A percentile compares a stretch with the other conserved stretches of the same genome.
These are phyloP conservation scores for Papiliotrema fonsecae DNA, from an alignment of 1,284 basidiomycete species.

Conservation along the genomic window DNA sequence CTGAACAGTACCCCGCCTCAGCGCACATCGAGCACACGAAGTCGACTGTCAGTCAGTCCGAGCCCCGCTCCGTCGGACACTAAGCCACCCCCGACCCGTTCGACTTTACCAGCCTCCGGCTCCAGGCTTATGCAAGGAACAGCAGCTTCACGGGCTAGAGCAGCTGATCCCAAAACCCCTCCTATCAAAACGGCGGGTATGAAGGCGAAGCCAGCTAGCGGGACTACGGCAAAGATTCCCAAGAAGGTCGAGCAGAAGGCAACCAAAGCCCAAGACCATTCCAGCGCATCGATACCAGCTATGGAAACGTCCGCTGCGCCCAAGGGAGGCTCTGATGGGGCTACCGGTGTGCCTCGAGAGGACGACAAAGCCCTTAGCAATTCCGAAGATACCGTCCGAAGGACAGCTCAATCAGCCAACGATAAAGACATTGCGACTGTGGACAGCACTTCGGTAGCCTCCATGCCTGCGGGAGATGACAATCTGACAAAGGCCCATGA, in stretches of 20 bases:
- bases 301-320: slow-evolving; percentile 1
- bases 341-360: too few relatives aligned
- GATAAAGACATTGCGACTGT: too few relatives aligned
- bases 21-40: not conserved
- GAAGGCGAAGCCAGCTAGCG: not conserved
- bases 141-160: slow-evolving; percentile 27
- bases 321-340: not conserved
- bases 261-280: not conserved
- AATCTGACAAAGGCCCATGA: not conserved
- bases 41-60: slow-evolving; percentile 4
- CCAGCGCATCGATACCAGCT: not conserved
- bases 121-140: slow-evolving; percentile 32
- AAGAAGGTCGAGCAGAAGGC: not conserved
- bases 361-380: too few relatives aligned
- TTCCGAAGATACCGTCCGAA: too few relatives aligned
- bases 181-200: not conserved
- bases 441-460: too few relatives aligned
- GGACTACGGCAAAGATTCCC: not conserved
- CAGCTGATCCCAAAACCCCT: slow-evolving; percentile 9
- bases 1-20: not conserved
- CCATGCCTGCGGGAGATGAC: slow-evolving; percentile 5
- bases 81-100: not conserved
- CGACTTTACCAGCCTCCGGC: slow-evolving; percentile 2
- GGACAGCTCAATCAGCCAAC: too few relatives aligned
- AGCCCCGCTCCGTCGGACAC: not conserved